Percentiles rank a stretch among this genome's conserved stretches.
phyloP scores from a whole-genome alignment of 148 eudicot genomes.

The Rhododendron vialii region DNA sequence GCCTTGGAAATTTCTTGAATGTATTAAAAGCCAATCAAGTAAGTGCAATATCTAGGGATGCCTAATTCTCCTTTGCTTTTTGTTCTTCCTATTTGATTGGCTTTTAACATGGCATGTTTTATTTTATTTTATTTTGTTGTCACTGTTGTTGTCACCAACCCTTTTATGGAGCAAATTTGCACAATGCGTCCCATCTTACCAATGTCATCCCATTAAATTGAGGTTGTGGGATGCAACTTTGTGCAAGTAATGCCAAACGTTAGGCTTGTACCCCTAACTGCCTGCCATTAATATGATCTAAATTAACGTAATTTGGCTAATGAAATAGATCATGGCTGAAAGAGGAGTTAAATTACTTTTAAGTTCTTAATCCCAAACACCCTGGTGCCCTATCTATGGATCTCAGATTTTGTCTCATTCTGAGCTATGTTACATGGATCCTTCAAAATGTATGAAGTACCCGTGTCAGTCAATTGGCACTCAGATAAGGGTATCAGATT shows the following conservation, averaged over 20 bases:
- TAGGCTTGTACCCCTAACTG: neutral
- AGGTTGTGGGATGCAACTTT: neutral
- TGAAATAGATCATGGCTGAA: neutral
- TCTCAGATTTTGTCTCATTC: neutral
- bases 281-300: neutral
- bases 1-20: constrained; percentile 55
- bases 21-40: constrained; percentile 69
- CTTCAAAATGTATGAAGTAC: neutral
- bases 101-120: neutral
- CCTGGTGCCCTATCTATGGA: neutral
- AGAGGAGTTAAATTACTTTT: neutral
- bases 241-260: neutral
- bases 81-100: constrained; percentile 3
- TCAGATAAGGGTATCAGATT: neutral
- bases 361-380: neutral
- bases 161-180: neutral
- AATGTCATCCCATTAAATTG: neutral
- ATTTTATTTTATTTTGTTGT: neutral
- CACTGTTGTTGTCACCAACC: neutral
- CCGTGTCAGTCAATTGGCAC: neutral
- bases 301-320: neutral
- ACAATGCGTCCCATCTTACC: neutral
- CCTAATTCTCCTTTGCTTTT: constrained; percentile 6
- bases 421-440: neutral
- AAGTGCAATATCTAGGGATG: constrained; percentile 14